Conservation (phyloP, 2,329 filamentous ascomycete genomes). For the Aspergillus fumigatiaffinis region DNA sequence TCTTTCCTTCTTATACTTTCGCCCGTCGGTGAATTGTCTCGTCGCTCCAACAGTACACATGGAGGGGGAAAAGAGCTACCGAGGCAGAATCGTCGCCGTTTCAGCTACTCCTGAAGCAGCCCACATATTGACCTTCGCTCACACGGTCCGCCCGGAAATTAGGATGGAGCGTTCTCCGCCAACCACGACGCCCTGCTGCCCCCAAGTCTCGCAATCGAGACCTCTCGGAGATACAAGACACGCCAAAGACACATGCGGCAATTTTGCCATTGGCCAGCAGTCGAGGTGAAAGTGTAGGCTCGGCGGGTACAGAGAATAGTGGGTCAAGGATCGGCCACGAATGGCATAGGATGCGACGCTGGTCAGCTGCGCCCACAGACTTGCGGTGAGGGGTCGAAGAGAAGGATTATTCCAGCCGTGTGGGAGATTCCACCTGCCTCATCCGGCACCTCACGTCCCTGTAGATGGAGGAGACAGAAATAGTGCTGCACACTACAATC, state of each 20-base stretch:
- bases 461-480: too few species aligned
- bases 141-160: neutral
- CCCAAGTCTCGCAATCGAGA: neutral
- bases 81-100: neutral
- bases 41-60: neutral
- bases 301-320: neutral
- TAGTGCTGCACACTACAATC: neutral
- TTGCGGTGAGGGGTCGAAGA: neutral
- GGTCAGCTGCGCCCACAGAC: neutral
- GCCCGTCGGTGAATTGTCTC: neutral
- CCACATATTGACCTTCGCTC: neutral
- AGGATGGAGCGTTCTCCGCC: neutral
- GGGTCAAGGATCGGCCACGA: neutral
- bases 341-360: neutral
- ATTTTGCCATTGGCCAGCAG: neutral
- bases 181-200: neutral
- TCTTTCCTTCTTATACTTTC: slow-evolving; percentile 4
- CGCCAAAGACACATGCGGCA: neutral
- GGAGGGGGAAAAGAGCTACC: neutral
- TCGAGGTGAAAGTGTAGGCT: neutral
- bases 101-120: neutral
- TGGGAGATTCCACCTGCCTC: neutral
- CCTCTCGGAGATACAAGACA: neutral
- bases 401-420: neutral
- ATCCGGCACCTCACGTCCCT: neutral